A percentile compares a stretch with the other conserved stretches of the same genome.
phyloP scores from a whole-genome alignment of 208 protist genomes.

The Polymyxa betae region DNA sequence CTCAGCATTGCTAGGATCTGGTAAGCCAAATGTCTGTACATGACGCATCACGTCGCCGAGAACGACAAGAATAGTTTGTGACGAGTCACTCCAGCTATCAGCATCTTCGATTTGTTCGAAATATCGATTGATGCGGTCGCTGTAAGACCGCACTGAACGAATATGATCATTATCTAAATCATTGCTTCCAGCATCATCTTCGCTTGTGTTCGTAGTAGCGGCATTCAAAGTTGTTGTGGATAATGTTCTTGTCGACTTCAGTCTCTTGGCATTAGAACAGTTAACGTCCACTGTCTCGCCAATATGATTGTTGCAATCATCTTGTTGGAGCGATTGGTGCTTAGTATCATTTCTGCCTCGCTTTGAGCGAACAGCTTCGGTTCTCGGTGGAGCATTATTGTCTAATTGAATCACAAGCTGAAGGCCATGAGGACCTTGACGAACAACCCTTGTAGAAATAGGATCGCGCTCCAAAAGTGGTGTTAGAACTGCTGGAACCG shows the following conservation, averaged over 20 bases:
- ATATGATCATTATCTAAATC: not conserved
- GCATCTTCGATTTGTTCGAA: slow-evolving; percentile 36
- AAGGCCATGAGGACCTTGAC: slow-evolving; percentile 25
- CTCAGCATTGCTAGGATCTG: slow-evolving; percentile 43
- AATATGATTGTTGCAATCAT: not conserved
- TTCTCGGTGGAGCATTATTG: not conserved
- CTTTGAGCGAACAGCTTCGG: not conserved
- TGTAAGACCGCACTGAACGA: not conserved
- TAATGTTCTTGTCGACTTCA: not conserved
- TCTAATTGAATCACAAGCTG: slow-evolving; percentile 20
- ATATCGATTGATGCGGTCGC: not conserved
- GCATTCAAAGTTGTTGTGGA: not conserved
- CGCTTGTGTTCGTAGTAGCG: not conserved
- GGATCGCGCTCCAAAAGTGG: not conserved
- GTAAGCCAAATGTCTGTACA: slow-evolving; percentile 18
- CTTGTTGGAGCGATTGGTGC: not conserved
- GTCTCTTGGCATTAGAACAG: not conserved
- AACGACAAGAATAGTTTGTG: slow-evolving; percentile 8
- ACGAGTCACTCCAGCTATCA: slow-evolving; percentile 34
- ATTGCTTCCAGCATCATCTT: not conserved
- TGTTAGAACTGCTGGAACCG: not conserved
- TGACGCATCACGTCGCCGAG: slow-evolving; percentile 40
- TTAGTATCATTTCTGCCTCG: not conserved
- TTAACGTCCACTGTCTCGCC: not conserved
- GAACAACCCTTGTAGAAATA: not conserved